A percentile compares a stretch with the other conserved stretches of the same genome.
Evolutionary conservation across 352 stramenopile genomes (phyloP).

Genomic region (Globisporangium nagaii): DNA sequence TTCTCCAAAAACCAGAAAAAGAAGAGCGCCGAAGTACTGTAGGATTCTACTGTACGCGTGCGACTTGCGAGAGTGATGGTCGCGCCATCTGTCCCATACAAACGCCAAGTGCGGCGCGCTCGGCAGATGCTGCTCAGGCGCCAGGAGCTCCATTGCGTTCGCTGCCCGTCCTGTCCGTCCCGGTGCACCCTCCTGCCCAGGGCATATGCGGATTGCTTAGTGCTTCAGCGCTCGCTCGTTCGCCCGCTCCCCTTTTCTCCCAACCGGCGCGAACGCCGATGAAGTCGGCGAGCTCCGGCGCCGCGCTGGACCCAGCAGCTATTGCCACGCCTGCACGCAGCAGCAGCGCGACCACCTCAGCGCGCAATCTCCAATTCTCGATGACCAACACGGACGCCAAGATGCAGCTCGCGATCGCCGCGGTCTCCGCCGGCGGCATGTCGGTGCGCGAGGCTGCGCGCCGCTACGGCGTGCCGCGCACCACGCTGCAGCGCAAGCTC

Average conservation of each 20-base stretch:
- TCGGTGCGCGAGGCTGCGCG: constrained; percentile 70
- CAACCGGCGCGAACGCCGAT: constrained; percentile 9
- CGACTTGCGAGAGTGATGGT: constrained; percentile 4
- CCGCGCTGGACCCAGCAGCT: background rate
- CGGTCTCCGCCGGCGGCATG: constrained; percentile 48
- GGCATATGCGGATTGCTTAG: constrained; percentile 2
- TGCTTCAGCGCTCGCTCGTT: no score
- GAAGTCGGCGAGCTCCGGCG: constrained; percentile 7
- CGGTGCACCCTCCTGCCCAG: background rate
- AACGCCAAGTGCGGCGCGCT: background rate
- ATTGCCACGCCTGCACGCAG: background rate
- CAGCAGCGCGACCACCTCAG: background rate
- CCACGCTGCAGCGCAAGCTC: constrained; percentile 73
- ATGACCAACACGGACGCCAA: constrained; percentile 26
- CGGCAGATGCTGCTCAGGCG: background rate
- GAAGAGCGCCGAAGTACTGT: constrained; percentile 3
- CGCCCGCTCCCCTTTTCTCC: background rate
- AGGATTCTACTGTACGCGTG: background rate
- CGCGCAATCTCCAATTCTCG: background rate
- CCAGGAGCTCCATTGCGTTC: constrained; percentile 1
- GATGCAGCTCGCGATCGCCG: constrained; percentile 60
- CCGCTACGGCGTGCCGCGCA: constrained; percentile 60
- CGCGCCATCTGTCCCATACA: background rate
- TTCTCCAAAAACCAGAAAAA: no score
- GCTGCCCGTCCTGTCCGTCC: background rate